Base-by-base conservation (phyloP, 306 rosid genomes). In the Prinsepia uniflora region DNA sequence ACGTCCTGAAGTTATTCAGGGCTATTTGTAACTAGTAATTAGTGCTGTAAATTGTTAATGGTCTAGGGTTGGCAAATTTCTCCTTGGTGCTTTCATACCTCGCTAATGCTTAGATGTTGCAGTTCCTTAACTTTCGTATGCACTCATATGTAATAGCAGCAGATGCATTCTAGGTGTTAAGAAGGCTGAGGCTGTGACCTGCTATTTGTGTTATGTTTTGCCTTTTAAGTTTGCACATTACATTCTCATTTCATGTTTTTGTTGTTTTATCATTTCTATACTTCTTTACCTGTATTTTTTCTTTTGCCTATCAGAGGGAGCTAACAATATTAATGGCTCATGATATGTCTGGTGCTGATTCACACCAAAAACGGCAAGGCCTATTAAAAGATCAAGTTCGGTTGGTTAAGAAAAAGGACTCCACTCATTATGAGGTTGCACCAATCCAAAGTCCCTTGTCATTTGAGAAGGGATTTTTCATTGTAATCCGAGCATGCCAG, bases 381-480 rank as follows among this genome's bases (percentile, higher is more conserved):
- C 95, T 95, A 50, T 76, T 95, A 44, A 95, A 87, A 86, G 99
- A 95, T 87, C 96, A 89, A 85, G 91, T 95, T 64, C 87, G 79
- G 73, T 71, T 91, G 83, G 90, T 87, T 61, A 89, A 85, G 83
- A 87, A 90, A 81, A 89, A 84, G 81, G 90, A 81, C 66, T 83
- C 74, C 22, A 78, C 80, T 75, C 96, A 88, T 74, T 74, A 85
- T 79, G 90, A 89, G 88, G 70, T 95, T 81, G 86, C 83, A 61
- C 71, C 99, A 13, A 91, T 95, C 67, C 86, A 78, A 44, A 88
- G 78, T 68, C 83, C 85, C 60, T 76, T 91, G 65, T 89, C 99
- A 68, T 91, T 95, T 84, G 99, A 91, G 78, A 95, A 95, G 89
- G 99, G 99, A 7, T 95, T 95, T 83, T 95, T 95, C 64, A 81